phyloP scores from a whole-genome alignment of 2,329 filamentous ascomycete species.

The Beauveria rudraprayagi region DNA sequence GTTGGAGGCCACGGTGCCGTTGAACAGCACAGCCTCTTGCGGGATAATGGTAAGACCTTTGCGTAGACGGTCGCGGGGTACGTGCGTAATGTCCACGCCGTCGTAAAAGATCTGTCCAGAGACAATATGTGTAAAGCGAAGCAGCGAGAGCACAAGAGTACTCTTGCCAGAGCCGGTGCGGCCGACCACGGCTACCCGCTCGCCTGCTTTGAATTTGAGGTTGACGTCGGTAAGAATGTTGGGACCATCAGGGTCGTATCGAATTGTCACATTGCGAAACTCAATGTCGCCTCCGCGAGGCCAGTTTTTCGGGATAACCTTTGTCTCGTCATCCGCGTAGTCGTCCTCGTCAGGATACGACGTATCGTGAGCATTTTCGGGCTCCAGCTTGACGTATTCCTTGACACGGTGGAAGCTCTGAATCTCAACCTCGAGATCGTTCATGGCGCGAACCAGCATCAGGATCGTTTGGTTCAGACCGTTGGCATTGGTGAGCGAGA shows the following conservation, averaged over 20 bases:
- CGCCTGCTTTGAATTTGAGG: conserved; percentile 52
- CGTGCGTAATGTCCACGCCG: conserved; percentile 45
- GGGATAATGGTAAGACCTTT: conserved; percentile 50
- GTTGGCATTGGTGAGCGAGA: conserved; percentile 49
- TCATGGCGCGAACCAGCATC: conserved; percentile 43
- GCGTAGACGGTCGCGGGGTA: conserved; percentile 42
- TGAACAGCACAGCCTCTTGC: conserved; percentile 51
- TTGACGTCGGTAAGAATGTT: conserved; percentile 44
- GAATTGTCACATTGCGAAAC: conserved; percentile 42
- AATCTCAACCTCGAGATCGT: conserved; percentile 43
- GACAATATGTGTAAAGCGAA: conserved; percentile 45
- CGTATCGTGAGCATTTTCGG: conserved; percentile 36
- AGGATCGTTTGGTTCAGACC: conserved; percentile 45
- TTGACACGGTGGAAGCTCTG: conserved; percentile 45
- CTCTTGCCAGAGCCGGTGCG: conserved; percentile 79
- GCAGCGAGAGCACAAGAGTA: conserved; percentile 51
- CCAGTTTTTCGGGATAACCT: conserved; percentile 35
- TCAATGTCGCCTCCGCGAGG: conserved; percentile 40
- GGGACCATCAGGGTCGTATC: conserved; percentile 36
- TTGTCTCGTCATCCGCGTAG: conserved; percentile 31
- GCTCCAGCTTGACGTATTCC: conserved; percentile 38
- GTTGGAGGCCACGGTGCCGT: conserved; percentile 45
- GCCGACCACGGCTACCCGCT: conserved; percentile 71
- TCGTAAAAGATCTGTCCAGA: conserved; percentile 47
- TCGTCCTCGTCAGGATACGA: conserved; percentile 30